These are phyloP conservation scores for Capsicum chinense DNA, from an alignment of 257 asterid genomes.

Conservation along the genomic window DNA sequence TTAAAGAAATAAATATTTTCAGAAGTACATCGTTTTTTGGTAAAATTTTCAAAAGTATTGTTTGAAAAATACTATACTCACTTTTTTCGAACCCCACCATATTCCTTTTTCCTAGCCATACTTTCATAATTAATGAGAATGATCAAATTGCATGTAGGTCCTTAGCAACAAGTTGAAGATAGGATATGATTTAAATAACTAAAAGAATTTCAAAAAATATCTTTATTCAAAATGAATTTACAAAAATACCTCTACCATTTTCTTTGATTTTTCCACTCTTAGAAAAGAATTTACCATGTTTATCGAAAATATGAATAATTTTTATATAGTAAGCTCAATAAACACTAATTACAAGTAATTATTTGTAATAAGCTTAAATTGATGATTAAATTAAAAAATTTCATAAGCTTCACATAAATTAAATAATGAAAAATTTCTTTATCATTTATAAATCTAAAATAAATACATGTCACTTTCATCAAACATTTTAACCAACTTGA, in stretches of 20 bases:
- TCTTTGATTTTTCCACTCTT: background rate
- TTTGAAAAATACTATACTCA: background rate
- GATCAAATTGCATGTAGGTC: slow-evolving; percentile 5
- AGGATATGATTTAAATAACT: background rate
- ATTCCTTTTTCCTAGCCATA: background rate
- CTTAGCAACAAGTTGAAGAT: background rate
- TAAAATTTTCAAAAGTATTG: no score
- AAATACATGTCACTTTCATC: no score
- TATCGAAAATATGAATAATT: background rate
- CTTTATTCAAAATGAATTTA: background rate
- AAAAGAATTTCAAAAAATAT: background rate
- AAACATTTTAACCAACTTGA: no score
- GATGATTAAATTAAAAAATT: background rate
- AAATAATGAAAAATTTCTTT: no score
- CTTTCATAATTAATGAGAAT: background rate
- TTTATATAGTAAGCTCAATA: background rate
- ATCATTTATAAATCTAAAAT: no score
- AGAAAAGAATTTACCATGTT: background rate
- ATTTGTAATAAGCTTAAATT: background rate
- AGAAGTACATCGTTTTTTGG: no score
- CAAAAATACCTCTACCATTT: background rate
- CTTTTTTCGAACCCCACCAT: background rate
- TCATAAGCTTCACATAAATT: no score
- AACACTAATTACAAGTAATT: background rate
- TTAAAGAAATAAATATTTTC: no score